Base-by-base conservation (phyloP, 75 land plant species). In the Pinus taeda region DNA sequence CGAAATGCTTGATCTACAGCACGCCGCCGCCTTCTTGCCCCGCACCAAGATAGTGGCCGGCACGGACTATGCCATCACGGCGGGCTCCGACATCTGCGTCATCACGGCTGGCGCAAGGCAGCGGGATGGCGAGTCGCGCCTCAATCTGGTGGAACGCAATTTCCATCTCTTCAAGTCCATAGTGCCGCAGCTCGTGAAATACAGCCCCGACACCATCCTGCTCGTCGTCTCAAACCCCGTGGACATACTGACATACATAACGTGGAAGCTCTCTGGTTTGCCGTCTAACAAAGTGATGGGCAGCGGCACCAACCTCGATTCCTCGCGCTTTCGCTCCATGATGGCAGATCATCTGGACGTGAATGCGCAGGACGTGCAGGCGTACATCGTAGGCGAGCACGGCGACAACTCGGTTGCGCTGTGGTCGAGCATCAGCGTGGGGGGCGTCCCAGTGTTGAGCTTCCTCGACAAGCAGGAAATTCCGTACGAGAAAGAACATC, bases 1-100 rank as follows among this genome's bases (percentile, higher is more conserved):
- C 45, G 97, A 94, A 81, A 88, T 92, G 93, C 95, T 94, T 29
- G 97, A 94, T 49, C 95, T 94, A 71, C 97, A 94, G 78, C 94
- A 92, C 80, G 89, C 93, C 39, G 91, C 93, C 59, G 96, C 93
- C 13, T 93, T 93, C 80, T 82, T 93, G 73, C 91, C 93, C 55
- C 87, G 93, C 49, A 83, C 86, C 70, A 78, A 72, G 14, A 90
- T 93, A 76, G 24, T 36, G 59, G 92, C 95, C 75, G 45, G 63
- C 83, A 77, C 79, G 39, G 93, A 93, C 83, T 93, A 93, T 86
- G 42, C 77, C 22, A 83, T 87, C 62, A 82, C 96, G 20, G 90
- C 78, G 12, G 87, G 82, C 18, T 93, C 96, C 59, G 96, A 93
- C 73, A 85, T 93, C 33, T 85, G 89, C 83, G 88, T 93, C 57